These are phyloP conservation scores for Boletus huronensis DNA, from an alignment of 768 basidiomycete species.

Conservation along the genomic window DNA sequence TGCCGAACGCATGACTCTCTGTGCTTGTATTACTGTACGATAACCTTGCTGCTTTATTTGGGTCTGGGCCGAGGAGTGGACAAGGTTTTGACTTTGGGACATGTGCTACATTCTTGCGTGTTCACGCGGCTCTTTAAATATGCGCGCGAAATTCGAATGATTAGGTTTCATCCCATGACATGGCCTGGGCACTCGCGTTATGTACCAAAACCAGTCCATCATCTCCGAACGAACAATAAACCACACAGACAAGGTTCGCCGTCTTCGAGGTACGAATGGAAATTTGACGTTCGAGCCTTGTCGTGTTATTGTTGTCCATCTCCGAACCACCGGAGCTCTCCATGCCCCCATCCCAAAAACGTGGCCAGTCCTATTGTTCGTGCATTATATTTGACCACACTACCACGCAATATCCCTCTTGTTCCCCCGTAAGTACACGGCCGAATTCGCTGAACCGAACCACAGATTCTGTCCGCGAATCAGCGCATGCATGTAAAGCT, in stretches of 20 bases:
- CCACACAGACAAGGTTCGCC: constrained; percentile 30
- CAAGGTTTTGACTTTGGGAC: constrained; percentile 4
- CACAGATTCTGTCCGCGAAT: constrained; percentile 4
- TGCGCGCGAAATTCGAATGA: constrained; percentile 10
- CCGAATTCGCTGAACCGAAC: neutral
- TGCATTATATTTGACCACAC: constrained; percentile 11
- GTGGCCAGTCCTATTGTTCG: constrained; percentile 27
- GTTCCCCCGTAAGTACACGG: constrained; percentile 15
- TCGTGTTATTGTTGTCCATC: constrained; percentile 20
- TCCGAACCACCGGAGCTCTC: constrained; percentile 1
- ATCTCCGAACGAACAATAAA: constrained; percentile 28
- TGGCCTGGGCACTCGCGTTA: neutral
- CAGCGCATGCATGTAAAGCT: constrained; percentile 13
- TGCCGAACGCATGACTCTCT: constrained; percentile 9
- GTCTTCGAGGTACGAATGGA: constrained; percentile 31
- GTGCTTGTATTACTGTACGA: constrained; percentile 26
- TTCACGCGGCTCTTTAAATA: constrained; percentile 15
- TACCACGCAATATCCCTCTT: neutral
- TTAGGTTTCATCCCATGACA: constrained; percentile 11
- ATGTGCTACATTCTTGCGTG: constrained; percentile 8
- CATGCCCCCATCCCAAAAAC: constrained; percentile 14
- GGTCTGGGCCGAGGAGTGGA: neutral
- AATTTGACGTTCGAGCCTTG: constrained; percentile 10
- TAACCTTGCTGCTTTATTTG: constrained; percentile 11
- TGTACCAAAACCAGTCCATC: constrained; percentile 13